These are phyloP conservation scores for Rhodomyrtus tomentosa DNA, from an alignment of 345 rosid species.

Conservation along the genomic window DNA sequence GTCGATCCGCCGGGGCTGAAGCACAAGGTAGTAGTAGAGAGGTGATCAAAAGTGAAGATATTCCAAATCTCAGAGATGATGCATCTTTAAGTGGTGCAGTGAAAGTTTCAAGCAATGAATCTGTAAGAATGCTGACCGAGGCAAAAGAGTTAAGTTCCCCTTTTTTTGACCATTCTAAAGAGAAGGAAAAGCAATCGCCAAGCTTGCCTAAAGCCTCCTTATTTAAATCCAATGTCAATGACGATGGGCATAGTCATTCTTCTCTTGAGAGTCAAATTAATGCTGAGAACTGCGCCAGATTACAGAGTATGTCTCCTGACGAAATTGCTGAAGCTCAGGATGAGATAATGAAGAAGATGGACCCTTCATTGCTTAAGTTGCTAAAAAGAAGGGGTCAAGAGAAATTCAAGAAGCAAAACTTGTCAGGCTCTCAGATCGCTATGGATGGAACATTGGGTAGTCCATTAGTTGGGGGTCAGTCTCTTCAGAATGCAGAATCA, in stretches of 20 bases:
- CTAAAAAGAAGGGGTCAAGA: slow-evolving; percentile 53
- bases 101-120: background rate
- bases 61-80: background rate
- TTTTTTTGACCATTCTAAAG: background rate
- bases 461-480: slow-evolving; percentile 8
- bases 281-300: slow-evolving; percentile 51
- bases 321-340: slow-evolving; percentile 75
- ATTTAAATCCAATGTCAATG: slow-evolving; percentile 12
- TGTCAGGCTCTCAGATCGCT: slow-evolving; percentile 6
- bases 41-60: background rate
- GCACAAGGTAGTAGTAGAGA: background rate
- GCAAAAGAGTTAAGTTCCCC: slow-evolving; percentile 1
- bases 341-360: slow-evolving; percentile 72
- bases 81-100: background rate
- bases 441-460: background rate
- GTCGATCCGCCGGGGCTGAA: background rate
- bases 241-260: slow-evolving; percentile 17
- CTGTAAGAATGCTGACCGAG: background rate
- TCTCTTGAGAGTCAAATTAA: slow-evolving; percentile 73
- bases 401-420: slow-evolving; percentile 38
- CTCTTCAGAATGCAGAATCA: slow-evolving; percentile 15
- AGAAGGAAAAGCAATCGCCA: slow-evolving; percentile 3
- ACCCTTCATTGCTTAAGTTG: slow-evolving; percentile 53
- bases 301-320: slow-evolving; percentile 56
- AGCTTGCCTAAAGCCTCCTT: slow-evolving; percentile 5